Conservation (phyloP, 2,329 filamentous ascomycete species). For the Exophiala viscosa region DNA sequence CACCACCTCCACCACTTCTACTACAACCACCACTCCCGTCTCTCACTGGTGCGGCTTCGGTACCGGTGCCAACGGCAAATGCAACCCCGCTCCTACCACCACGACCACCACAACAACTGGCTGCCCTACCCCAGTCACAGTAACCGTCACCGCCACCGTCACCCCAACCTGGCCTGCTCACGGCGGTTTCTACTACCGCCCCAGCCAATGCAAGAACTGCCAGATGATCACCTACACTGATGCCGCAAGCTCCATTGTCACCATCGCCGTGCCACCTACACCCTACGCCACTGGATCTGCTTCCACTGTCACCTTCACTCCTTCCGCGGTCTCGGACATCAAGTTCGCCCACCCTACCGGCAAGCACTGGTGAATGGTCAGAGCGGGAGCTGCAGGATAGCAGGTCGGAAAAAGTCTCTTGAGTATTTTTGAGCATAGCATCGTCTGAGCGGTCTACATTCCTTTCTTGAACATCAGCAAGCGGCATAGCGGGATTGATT, state of each 20-base stretch:
- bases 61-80: constrained; percentile 16
- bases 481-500: too few species aligned
- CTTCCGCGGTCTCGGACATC: not conserved
- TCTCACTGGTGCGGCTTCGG: constrained; percentile 22
- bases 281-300: not conserved
- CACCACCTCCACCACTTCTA: constrained; percentile 8
- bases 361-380: too few species aligned
- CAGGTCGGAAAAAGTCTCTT: too few species aligned
- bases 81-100: constrained; percentile 14
- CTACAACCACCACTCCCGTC: constrained; percentile 4
- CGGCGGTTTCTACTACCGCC: constrained; percentile 6
- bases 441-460: too few species aligned
- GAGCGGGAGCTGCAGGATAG: too few species aligned
- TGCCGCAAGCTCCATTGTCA: not conserved
- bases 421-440: too few species aligned
- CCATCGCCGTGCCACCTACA: not conserved
- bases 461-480: too few species aligned
- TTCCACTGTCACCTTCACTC: not conserved
- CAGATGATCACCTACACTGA: not conserved
- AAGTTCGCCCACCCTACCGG: too few species aligned
- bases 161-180: constrained; percentile 5
- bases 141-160: constrained; percentile 17
- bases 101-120: constrained; percentile 5
- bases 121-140: constrained; percentile 11
- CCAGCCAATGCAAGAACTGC: not conserved